Base-by-base conservation (phyloP, 2,329 filamentous ascomycete genomes). In the Tolypocladium sp. region DNA sequence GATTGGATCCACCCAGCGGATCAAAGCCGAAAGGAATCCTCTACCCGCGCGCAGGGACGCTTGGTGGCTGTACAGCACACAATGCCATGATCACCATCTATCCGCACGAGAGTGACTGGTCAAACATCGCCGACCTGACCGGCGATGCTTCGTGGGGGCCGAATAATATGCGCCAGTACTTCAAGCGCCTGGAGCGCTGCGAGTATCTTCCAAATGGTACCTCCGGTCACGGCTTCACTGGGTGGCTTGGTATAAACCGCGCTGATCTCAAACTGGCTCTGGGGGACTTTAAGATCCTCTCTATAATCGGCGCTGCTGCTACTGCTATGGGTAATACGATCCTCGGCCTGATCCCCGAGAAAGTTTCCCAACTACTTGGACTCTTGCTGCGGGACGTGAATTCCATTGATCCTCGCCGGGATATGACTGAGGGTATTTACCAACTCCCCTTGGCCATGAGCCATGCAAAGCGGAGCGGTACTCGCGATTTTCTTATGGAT, bases 11-110 rank as follows among this genome's bases (percentile, higher is more conserved):
- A 1, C 84, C 84, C 0, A 70, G 71, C 7, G 81, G 79, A 15
- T 80, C 83, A 1, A 75, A 67, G 4, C 70, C 77, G 61, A 75
- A 80, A 63, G 84, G 84, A 4, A 80, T 79, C 17, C 73, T 82
- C 10, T 87, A 87, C 64, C 83, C 83, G 12, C 78, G 84, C 17
- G 76, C 81, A 3, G 81, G 78, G 25, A 81, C 77, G 3, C 71
- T 86, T 1, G 82, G 83, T 57, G 83, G 83, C 5, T 85, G 83
- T 69, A 77, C 78, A 2, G 75, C 78, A 0, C 82, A 85, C 70
- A 82, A 82, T 59, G 81, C 82, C 12, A 68, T 83, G 52, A 77
- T 84, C 55, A 73, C 77, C 13, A 71, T 83, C 54, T 80, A 80
- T 59, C 82, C 82, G 0, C 75, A 80, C 62, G 72, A 42, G 8